Base-by-base conservation (phyloP, 176 grass and related monocot species). In the Cenchrus americanus region DNA sequence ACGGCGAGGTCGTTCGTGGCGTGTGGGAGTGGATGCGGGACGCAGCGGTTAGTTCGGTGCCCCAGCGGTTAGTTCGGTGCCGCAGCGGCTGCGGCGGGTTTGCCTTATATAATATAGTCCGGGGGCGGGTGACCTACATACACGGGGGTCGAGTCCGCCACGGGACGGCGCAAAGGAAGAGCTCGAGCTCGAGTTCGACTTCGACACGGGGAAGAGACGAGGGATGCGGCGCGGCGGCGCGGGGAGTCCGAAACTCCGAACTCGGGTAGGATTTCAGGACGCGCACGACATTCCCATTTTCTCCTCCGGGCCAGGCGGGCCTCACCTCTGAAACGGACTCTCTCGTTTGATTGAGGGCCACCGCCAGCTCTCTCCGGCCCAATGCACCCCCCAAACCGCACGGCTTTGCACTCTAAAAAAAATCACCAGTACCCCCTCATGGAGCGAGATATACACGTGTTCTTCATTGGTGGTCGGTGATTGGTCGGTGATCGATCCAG, bases 101-200 rank as follows among this genome's bases (percentile, higher is more conserved):
- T 66, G 75, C 83, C 48, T 59, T 73, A 51, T 87, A 63, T 79
- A 71, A 51, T 87, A 63, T 79, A 71, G 66, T 22, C 22, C 9
- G 47, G 23, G 46, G 69, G 46, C 46, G 69, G 44, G 11, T 24
- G 69, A 48, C 40, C 37, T 54, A 4, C 52, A 6, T 44, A 42
- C 19, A 70, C 67, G 42, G 67, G 10, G 21, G 43, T 47, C 21
- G 68, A 54, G 52, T 54, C 18, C 52, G 15, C 5, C 19, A 18
- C 15, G 18, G 54, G 18, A 9, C 19, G 55, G 55, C 8, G 55
- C 55, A 1, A 55, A 7, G 55, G 55, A n/a, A 8, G 19, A 10
- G 21, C 54, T 14, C 69, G 69, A 13, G 69, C 15, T n/a, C n/a
- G n/a, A n/a, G n/a, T n/a, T 50, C 68, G 43, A 44, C 21, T 26